These are phyloP conservation scores for Bidens hawaiensis DNA, from an alignment of 140 eudicot species.

Conservation along the genomic window DNA sequence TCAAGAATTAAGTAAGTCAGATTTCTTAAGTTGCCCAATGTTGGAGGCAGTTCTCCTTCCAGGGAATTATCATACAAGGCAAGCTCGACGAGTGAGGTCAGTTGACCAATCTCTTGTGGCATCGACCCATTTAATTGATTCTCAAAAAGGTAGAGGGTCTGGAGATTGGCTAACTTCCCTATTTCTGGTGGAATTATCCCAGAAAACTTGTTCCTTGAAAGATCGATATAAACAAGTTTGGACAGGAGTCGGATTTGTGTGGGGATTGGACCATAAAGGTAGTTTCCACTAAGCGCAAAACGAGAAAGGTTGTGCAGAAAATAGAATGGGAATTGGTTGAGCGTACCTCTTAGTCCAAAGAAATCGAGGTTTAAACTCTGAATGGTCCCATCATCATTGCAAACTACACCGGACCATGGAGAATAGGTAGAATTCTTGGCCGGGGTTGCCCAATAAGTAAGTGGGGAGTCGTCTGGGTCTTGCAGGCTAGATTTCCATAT, in stretches of 20 bases:
- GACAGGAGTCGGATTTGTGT: background rate
- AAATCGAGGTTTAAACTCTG: slow-evolving; percentile 2
- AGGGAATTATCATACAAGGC: background rate
- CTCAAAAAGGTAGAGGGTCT: background rate
- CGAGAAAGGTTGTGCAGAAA: too few species aligned
- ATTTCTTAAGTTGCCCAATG: slow-evolving; percentile 18
- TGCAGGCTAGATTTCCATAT: slow-evolving; percentile 7
- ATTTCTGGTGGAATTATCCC: slow-evolving; percentile 17
- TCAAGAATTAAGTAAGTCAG: slow-evolving; percentile 2
- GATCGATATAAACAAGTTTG: slow-evolving; percentile 17
- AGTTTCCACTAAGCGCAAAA: slow-evolving; percentile 16
- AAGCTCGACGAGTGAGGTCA: slow-evolving; percentile 1
- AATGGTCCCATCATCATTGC: background rate
- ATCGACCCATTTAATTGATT: slow-evolving; percentile 14
- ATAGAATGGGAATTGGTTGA: background rate
- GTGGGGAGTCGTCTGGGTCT: background rate
- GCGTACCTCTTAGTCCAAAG: background rate
- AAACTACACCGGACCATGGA: background rate
- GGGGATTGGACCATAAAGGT: slow-evolving; percentile 10
- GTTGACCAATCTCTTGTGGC: slow-evolving; percentile 18
- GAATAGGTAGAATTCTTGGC: background rate
- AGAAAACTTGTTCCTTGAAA: slow-evolving; percentile 9
- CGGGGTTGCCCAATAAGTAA: background rate
- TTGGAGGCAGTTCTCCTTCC: slow-evolving; percentile 13
- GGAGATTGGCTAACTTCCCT: slow-evolving; percentile 16